These are phyloP conservation scores for Cercospora brassicicola DNA, from an alignment of 2,329 filamentous ascomycete genomes.

Conservation along the genomic window DNA sequence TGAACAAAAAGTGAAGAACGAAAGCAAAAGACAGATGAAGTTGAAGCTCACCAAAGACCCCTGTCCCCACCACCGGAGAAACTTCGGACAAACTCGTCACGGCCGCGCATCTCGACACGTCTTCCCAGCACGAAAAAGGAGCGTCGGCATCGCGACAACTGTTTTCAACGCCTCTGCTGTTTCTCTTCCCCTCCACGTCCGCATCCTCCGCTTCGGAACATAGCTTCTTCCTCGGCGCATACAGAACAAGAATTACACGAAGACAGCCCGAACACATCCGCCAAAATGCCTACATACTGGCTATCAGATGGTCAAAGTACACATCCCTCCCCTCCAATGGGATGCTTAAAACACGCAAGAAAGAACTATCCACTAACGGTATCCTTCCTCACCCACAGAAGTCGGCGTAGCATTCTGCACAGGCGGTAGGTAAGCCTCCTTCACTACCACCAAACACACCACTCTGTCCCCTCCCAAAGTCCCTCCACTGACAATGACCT, in stretches of 20 bases:
- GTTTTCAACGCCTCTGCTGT: not conserved
- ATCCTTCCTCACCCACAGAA: constrained; percentile 59
- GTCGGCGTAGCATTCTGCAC: constrained; percentile 97
- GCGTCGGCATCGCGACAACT: not conserved
- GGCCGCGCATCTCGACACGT: not conserved
- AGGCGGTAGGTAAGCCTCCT: constrained; percentile 68
- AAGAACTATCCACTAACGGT: too few relatives aligned
- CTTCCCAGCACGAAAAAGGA: constrained; percentile 8
- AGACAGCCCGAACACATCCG: not conserved
- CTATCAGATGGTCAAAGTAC: constrained; percentile 91
- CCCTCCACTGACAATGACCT: constrained; percentile 21
- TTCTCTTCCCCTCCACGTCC: too few relatives aligned
- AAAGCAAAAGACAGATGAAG: not conserved
- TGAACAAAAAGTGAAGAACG: not conserved
- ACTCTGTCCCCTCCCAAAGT: not conserved
- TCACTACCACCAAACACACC: not conserved
- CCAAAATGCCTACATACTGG: constrained; percentile 86
- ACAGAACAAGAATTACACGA: not conserved
- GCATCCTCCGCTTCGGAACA: not conserved
- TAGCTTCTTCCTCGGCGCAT: not conserved
- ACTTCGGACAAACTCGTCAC: not conserved
- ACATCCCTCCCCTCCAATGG: too few relatives aligned
- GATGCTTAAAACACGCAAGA: too few relatives aligned
- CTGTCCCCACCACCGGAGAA: not conserved
- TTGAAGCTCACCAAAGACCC: not conserved